phyloP scores from a whole-genome alignment of 2,329 filamentous ascomycete genomes.

The Leptosphaerulina australis region DNA sequence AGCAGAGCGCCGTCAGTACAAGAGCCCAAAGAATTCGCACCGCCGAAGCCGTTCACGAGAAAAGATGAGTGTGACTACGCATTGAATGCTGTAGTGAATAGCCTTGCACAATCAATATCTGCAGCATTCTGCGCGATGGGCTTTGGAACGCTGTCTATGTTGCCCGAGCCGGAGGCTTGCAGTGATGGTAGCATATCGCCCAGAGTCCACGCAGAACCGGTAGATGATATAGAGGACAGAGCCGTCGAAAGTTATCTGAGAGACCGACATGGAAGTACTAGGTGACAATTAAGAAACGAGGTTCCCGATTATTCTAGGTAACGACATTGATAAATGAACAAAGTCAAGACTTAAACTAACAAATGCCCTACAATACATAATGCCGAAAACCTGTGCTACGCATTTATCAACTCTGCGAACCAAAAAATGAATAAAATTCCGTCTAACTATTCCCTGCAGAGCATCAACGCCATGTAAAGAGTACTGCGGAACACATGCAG shows the following conservation, averaged over 20 bases:
- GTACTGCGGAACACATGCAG: too few relatives aligned
- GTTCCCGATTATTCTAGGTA: too few relatives aligned
- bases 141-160: slow-evolving; percentile 37
- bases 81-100: not conserved
- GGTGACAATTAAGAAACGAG: too few relatives aligned
- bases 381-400: too few relatives aligned
- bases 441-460: too few relatives aligned
- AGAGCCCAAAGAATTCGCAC: slow-evolving; percentile 7
- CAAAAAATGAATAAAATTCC: too few relatives aligned
- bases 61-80: not conserved
- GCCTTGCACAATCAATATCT: slow-evolving; percentile 36
- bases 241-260: slow-evolving; percentile 33
- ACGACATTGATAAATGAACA: too few relatives aligned
- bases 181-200: not conserved
- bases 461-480: too few relatives aligned
- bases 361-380: too few relatives aligned
- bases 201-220: slow-evolving; percentile 24
- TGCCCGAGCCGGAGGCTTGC: not conserved
- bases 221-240: slow-evolving; percentile 34
- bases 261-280: slow-evolving; percentile 22
- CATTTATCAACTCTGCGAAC: too few relatives aligned
- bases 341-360: too few relatives aligned
- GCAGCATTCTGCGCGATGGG: slow-evolving; percentile 38
- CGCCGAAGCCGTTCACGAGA: slow-evolving; percentile 9
- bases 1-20: slow-evolving; percentile 6